Base-by-base conservation (phyloP, 2,329 filamentous ascomycete genomes). In the Aspergillus sp. region DNA sequence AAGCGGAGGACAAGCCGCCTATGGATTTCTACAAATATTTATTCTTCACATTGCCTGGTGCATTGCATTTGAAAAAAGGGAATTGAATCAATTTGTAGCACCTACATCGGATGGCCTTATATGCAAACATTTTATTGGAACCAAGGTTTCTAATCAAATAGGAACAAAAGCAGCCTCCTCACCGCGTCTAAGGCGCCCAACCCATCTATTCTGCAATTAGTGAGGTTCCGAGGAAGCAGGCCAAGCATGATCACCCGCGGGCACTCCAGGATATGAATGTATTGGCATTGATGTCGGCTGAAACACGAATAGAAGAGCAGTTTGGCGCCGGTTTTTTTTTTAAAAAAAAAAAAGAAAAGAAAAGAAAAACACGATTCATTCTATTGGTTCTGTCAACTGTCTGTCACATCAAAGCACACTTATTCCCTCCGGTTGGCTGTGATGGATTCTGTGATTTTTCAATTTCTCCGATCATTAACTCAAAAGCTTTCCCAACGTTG, bases 371-470 rank as follows among this genome's bases (percentile, higher is more conserved):
- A 45, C 8, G n/a, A 24, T 24, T 17, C 17, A 46, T 53, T 53
- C 24, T 45, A 45, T 46, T 12, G 33, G 17, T 46, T 46, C 35
- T 5, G 35, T 37, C 15, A 14, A 37, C 35, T 12, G 24, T 17
- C 17, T 48, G 68, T 83, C 82, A 99, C 95, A 99, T 98, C 67
- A 97, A 74, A 56, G 75, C 68, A 75, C 95, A 98, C 78, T 96
- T 96, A 68, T 86, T 86, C 56, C 88, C 89, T 56, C 87, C 88
- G 24, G 91, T 82, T 7, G 91, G 88, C 77, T 96, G 91, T 68
- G 87, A 87, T 1, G 93, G 93, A 72, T 96, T 96, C 77, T 96
- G 90, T 24, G 89, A 87, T 78, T 96, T 96, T 78, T 99, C 95
- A 62, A 99, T 93, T 80, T 98, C 90, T 49, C 84, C 90, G 68